Percentiles rank a stretch among this genome's conserved stretches.
Conservation (phyloP, 768 basidiomycete genomes). For the Clavaria fumosa region DNA sequence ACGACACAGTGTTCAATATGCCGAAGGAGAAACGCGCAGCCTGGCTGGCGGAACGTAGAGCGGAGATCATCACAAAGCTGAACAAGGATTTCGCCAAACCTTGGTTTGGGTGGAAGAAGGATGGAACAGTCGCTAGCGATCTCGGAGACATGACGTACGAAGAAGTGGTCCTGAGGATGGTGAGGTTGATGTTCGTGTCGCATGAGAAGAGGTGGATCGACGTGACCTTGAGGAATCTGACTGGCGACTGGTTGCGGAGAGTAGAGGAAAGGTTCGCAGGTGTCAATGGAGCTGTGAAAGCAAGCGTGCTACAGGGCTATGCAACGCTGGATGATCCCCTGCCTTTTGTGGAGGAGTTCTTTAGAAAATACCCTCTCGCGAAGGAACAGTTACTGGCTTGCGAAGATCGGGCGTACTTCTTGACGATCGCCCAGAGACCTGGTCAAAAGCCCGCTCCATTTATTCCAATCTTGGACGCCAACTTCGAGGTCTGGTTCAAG, state of each 20-base stretch:
- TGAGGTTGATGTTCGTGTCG: constrained; percentile 85
- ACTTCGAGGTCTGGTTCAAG: constrained; percentile 99
- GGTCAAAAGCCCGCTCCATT: constrained; percentile 98
- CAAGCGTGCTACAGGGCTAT: constrained; percentile 78
- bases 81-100: constrained; percentile 95
- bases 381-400: constrained; percentile 76
- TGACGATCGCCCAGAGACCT: constrained; percentile 87
- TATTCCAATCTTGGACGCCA: constrained; percentile 87
- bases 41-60: constrained; percentile 78
- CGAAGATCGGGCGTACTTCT: constrained; percentile 91
- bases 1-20: constrained; percentile 88
- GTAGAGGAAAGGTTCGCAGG: constrained; percentile 92
- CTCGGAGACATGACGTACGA: constrained; percentile 98
- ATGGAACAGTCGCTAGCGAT: constrained; percentile 68
- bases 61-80: constrained; percentile 80
- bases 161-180: constrained; percentile 83
- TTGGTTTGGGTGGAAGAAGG: constrained; percentile 97
- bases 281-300: constrained; percentile 66
- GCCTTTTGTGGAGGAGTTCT: constrained; percentile 67
- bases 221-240: constrained; percentile 75
- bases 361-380: constrained; percentile 70
- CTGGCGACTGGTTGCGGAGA: constrained; percentile 93
- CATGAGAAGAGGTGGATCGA: constrained; percentile 94
- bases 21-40: constrained; percentile 87
- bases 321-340: constrained; percentile 68